These are phyloP conservation scores for Pichia eremophila DNA, from an alignment of 805 yeast species.

Conservation along the genomic window DNA sequence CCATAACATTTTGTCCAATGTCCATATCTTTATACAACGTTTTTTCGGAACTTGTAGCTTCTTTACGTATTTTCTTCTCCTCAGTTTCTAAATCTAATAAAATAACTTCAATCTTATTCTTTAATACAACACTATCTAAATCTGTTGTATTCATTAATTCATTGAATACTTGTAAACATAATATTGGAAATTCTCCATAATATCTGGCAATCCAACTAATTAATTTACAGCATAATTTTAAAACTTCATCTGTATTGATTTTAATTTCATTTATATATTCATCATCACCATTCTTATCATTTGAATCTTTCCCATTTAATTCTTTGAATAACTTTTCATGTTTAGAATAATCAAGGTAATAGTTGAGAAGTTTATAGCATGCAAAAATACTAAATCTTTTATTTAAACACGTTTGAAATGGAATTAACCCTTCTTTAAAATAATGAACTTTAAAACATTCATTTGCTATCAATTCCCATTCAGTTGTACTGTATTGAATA, in stretches of 20 bases:
- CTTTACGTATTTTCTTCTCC: constrained; percentile 3
- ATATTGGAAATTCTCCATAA: constrained; percentile 45
- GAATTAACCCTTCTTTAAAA: constrained; percentile 39
- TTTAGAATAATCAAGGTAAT: constrained; percentile 26
- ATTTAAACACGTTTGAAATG: constrained; percentile 43
- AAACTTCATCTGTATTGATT: constrained; percentile 28
- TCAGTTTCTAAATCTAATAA: constrained; percentile 4
- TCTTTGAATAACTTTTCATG: constrained; percentile 10
- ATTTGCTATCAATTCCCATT: constrained; percentile 67
- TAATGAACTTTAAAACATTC: constrained; percentile 40
- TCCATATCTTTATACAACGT: constrained; percentile 6
- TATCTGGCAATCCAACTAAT: constrained; percentile 58
- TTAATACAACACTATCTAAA: constrained; percentile 27
- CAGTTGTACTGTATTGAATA: constrained; percentile 48
- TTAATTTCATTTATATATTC: constrained; percentile 1
- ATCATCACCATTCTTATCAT: neutral
- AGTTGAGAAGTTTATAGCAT: constrained; percentile 39
- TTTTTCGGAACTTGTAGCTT: constrained; percentile 9
- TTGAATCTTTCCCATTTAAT: constrained; percentile 3
- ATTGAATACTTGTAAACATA: constrained; percentile 33
- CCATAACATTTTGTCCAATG: constrained; percentile 10
- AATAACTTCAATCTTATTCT: constrained; percentile 31
- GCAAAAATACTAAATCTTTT: constrained; percentile 59
- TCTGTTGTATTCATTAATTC: constrained; percentile 29
- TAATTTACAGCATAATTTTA: constrained; percentile 37